Evolutionary conservation across 2,329 filamentous ascomycete genomes (phyloP), one percentile per base, ranked within the genome.

Genomic region (Aspergillus sp.): DNA sequence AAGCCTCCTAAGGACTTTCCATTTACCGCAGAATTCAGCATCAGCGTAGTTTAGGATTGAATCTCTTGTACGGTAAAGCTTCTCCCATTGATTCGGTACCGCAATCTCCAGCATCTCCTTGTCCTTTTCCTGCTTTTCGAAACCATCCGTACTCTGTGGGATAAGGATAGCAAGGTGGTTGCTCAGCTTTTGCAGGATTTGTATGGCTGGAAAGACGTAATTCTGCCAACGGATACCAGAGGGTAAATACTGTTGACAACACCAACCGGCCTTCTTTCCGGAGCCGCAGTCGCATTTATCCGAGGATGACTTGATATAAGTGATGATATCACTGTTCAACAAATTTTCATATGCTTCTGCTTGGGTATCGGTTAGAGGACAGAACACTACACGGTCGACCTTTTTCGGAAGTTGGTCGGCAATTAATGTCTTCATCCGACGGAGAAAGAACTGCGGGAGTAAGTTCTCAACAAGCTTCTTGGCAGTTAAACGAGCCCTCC

Each of bases 1-100:
- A 4, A 99, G 79, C 66, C 91, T 93, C 72, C 88, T 90, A 31
- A 99, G 74, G 1, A 99, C 86, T 69, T 91, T 92, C 95, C 95
- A 99, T 75, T 99, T 99, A 3, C 95, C 95, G 69, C 95, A 99
- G 64, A 93, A 97, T 57, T 96, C 90, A 0, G 91, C 89, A 65
- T 96, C 92, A 1, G 92, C 88, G 51, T 92, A 88, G 65, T 89
- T 90, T 51, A 90, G 76, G 58, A 98, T 88, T 8, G 87, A 90
- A 65, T 96, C 91, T 44, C 91, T 84, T 19, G 88, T 85, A 11
- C 80, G 79, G 69, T 92, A 95, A 0, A 96, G 79, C 19, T 87
- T 78, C 66, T 87, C 80, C 90, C 91, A 97, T 2, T 81, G 79
- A 37, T 89, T 81, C 0, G 95, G 93, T 15, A 93, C 79, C 54